Percentiles rank a stretch among this genome's conserved stretches.
These are phyloP conservation scores for Paspalum notatum DNA, from an alignment of 176 grass and related monocot species.

Conservation along the genomic window DNA sequence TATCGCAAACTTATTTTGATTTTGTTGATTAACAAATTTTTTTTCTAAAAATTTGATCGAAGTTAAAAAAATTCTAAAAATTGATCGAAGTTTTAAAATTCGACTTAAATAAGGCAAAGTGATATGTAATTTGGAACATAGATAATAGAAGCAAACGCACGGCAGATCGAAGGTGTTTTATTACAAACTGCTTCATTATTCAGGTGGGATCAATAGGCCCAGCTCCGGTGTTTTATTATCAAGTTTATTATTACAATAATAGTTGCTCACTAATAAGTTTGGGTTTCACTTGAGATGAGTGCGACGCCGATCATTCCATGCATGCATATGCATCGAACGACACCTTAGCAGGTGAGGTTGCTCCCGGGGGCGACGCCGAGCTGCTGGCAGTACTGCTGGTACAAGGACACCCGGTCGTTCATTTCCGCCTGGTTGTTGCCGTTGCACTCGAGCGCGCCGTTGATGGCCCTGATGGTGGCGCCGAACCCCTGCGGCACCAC, in stretches of 20 bases:
- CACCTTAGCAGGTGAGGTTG: constrained; percentile 63
- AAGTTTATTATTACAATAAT: neutral
- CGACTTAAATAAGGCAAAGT: too few relatives aligned
- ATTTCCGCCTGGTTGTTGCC: constrained; percentile 40
- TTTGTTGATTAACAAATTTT: too few relatives aligned
- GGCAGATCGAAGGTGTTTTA: too few relatives aligned
- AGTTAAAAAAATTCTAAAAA: too few relatives aligned
- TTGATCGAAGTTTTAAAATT: too few relatives aligned
- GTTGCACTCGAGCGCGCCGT: constrained; percentile 58
- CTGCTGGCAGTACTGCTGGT: constrained; percentile 64
- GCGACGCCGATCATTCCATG: neutral
- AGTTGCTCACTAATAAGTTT: neutral
- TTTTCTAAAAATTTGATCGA: too few relatives aligned
- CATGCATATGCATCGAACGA: neutral
- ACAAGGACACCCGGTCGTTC: constrained; percentile 46
- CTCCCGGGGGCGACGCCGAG: constrained; percentile 60
- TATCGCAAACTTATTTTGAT: too few relatives aligned
- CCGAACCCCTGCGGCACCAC: constrained; percentile 59
- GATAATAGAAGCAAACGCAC: too few relatives aligned
- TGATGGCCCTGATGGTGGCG: constrained; percentile 59
- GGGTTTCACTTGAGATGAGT: neutral
- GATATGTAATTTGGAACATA: too few relatives aligned
- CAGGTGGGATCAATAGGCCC: neutral
- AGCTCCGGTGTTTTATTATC: neutral
- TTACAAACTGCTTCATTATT: neutral